phyloP scores from a whole-genome alignment of 768 basidiomycete species.

The Xerocomellus chrysenteron region DNA sequence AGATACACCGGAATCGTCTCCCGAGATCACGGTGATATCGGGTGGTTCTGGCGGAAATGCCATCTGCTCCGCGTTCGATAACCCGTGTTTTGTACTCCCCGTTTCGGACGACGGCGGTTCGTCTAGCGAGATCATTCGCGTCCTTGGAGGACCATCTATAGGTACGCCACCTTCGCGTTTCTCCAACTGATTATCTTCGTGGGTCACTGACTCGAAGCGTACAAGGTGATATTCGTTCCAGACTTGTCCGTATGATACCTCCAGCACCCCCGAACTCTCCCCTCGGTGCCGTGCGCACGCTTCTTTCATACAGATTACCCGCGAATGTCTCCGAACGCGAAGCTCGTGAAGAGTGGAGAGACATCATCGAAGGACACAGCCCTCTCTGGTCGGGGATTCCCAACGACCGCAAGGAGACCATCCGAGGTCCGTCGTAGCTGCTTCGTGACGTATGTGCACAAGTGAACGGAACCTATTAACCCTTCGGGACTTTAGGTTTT shows the following conservation, averaged over 20 bases:
- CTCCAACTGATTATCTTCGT: slow-evolving; percentile 13
- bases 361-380: slow-evolving; percentile 87
- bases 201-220: slow-evolving; percentile 3
- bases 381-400: slow-evolving; percentile 83
- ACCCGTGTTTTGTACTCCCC: slow-evolving; percentile 81
- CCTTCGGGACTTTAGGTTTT: slow-evolving; percentile 58
- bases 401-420: slow-evolving; percentile 85
- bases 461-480: neutral
- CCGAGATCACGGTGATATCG: slow-evolving; percentile 75
- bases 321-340: slow-evolving; percentile 63
- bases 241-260: slow-evolving; percentile 87
- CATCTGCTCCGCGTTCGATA: slow-evolving; percentile 80
- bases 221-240: slow-evolving; percentile 83
- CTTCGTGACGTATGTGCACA: neutral
- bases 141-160: slow-evolving; percentile 83
- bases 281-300: slow-evolving; percentile 67
- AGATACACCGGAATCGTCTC: slow-evolving; percentile 8
- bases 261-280: slow-evolving; percentile 55
- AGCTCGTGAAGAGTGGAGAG: slow-evolving; percentile 88
- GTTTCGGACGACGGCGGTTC: slow-evolving; percentile 96
- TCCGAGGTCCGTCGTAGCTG: slow-evolving; percentile 58
- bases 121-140: slow-evolving; percentile 91
- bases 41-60: slow-evolving; percentile 95
- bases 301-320: slow-evolving; percentile 82
- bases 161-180: slow-evolving; percentile 41